Percentiles rank a stretch among this genome's conserved stretches.
phyloP scores from a whole-genome alignment of 768 basidiomycete species.

The Suillus americanus region DNA sequence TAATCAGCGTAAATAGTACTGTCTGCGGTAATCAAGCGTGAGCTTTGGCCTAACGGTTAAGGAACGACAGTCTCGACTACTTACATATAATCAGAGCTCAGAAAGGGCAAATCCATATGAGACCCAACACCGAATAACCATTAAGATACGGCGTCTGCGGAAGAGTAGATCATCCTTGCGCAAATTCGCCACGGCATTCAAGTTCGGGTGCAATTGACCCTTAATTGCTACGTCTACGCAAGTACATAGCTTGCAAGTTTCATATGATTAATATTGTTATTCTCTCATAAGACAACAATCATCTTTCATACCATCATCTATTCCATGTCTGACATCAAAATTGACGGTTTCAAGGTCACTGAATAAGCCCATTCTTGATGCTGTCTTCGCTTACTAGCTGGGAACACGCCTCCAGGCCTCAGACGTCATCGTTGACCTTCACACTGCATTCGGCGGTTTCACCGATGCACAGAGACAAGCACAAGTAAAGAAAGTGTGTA shows the following conservation, averaged over 20 bases:
- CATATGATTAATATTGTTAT: background rate
- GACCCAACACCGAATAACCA: too few species aligned
- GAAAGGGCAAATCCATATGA: too few species aligned
- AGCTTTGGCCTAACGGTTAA: too few species aligned
- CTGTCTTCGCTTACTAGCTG: background rate
- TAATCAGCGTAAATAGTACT: too few species aligned
- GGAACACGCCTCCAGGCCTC: conserved; percentile 51
- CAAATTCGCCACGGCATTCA: too few species aligned
- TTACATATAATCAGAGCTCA: too few species aligned
- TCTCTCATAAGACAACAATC: background rate
- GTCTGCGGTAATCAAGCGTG: too few species aligned
- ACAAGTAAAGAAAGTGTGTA: conserved; percentile 72
- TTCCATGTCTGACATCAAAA: conserved; percentile 71
- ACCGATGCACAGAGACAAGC: conserved; percentile 62
- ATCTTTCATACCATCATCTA: background rate
- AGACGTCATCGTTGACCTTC: conserved; percentile 56
- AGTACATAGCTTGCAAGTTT: background rate
- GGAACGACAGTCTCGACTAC: too few species aligned
- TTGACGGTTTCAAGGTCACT: conserved; percentile 69
- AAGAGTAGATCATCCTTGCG: too few species aligned
- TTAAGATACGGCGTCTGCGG: too few species aligned
- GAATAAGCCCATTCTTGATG: background rate
- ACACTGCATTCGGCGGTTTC: conserved; percentile 49
- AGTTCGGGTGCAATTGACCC: background rate
- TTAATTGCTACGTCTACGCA: background rate